Percentiles rank a stretch among this genome's conserved stretches.
Conservation (phyloP, 768 basidiomycete species). For the Xanthoconium stramineum region DNA sequence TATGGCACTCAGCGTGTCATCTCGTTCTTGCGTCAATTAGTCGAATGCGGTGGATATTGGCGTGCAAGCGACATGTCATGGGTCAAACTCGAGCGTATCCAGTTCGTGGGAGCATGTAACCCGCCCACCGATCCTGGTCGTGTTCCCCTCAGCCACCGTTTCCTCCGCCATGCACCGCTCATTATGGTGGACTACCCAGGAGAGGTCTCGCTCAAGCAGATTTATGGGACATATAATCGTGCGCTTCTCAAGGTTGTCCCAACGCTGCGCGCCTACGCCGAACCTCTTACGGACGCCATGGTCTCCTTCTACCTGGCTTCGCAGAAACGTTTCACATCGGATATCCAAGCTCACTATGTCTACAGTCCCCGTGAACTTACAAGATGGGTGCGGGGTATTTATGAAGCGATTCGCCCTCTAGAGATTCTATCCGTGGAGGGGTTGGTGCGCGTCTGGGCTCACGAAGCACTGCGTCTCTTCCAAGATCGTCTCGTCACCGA, state of each 20-base stretch:
- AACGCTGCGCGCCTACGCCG: constrained; percentile 86
- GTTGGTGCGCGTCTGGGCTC: constrained; percentile 95
- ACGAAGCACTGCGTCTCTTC: constrained; percentile 95
- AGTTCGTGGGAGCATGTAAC: constrained; percentile 99
- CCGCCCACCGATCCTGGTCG: constrained; percentile 99
- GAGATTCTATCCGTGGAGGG: constrained; percentile 94
- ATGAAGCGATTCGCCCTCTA: constrained; percentile 92
- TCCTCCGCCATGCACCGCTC: constrained; percentile 94
- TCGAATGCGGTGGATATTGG: constrained; percentile 95
- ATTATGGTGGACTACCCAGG: constrained; percentile 99
- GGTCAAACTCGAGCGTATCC: constrained; percentile 98
- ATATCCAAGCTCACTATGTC: constrained; percentile 97
- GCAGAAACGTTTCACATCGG: constrained; percentile 91
- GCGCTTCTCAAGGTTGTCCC: constrained; percentile 95
- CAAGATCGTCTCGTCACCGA: constrained; percentile 95
- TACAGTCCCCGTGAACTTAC: constrained; percentile 99
- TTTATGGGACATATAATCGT: constrained; percentile 97
- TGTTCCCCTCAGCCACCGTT: constrained; percentile 95
- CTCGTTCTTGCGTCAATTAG: constrained; percentile 95
- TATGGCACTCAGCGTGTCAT: constrained; percentile 99
- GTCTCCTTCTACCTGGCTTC: constrained; percentile 93
- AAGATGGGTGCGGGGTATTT: constrained; percentile 95
- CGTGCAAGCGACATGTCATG: constrained; percentile 91
- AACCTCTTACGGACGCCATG: constrained; percentile 97
- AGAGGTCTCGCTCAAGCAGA: constrained; percentile 93